These are phyloP conservation scores for Thelonectria discophora DNA, from an alignment of 2,329 filamentous ascomycete genomes.

Conservation along the genomic window DNA sequence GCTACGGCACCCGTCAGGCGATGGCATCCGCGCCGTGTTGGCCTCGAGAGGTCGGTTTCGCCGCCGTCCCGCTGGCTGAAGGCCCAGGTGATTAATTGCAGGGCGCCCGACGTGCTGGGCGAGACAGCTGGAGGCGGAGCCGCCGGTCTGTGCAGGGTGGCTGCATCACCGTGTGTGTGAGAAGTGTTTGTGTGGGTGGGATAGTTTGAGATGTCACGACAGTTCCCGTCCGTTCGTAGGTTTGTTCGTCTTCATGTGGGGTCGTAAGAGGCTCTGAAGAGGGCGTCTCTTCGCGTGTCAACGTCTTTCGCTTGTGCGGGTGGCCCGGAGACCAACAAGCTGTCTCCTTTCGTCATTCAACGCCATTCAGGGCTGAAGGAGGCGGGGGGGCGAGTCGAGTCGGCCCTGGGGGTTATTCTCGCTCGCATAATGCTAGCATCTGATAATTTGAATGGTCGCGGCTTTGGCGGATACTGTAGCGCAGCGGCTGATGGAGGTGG, in stretches of 20 bases:
- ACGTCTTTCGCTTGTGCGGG: not conserved
- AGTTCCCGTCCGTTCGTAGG: slow-evolving; percentile 5
- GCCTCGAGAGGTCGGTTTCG: slow-evolving; percentile 36
- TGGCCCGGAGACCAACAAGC: not conserved
- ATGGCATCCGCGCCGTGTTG: slow-evolving; percentile 38
- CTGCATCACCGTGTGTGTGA: not conserved
- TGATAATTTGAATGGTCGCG: slow-evolving; percentile 31
- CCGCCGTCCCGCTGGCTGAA: slow-evolving; percentile 20
- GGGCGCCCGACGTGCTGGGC: not conserved
- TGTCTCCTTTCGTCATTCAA: slow-evolving; percentile 1
- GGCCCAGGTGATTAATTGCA: slow-evolving; percentile 31
- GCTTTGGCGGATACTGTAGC: slow-evolving; percentile 40
- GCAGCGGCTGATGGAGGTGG: slow-evolving; percentile 39
- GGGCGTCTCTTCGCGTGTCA: not conserved
- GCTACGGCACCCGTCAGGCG: slow-evolving; percentile 42
- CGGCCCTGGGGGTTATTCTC: slow-evolving; percentile 27
- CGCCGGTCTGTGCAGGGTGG: slow-evolving; percentile 11
- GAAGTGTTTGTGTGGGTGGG: slow-evolving; percentile 7
- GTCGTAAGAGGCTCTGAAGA: slow-evolving; percentile 1
- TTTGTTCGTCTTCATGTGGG: slow-evolving; percentile 11
- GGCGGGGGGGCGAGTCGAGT: slow-evolving; percentile 22
- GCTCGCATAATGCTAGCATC: slow-evolving; percentile 23
- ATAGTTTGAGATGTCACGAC: slow-evolving; percentile 5
- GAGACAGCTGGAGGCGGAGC: slow-evolving; percentile 16
- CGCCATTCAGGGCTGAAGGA: slow-evolving; percentile 10